Conservation (phyloP, 495 filamentous ascomycete genomes). For the Podospora anserina region DNA sequence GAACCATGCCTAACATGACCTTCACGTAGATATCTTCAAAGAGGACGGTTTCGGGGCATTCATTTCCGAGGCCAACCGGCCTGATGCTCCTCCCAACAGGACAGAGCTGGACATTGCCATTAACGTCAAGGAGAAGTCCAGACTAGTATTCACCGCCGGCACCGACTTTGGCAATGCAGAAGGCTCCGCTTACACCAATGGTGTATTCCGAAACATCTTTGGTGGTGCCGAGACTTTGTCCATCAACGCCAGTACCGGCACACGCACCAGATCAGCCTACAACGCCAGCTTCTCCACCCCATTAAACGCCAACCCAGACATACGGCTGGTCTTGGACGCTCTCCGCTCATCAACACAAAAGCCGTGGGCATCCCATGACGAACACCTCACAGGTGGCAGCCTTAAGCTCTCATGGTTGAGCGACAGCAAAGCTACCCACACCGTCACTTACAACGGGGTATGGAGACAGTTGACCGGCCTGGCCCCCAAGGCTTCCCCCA, state of each 20-base stretch:
- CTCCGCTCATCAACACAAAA: conserved; percentile 80
- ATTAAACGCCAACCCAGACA: conserved; percentile 72
- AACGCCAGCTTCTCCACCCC: conserved; percentile 79
- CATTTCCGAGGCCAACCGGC: conserved; percentile 59
- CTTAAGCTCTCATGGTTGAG: conserved; percentile 71
- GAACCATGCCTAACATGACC: conserved; percentile 5
- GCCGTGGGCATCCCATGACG: conserved; percentile 88
- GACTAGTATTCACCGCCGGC: conserved; percentile 80
- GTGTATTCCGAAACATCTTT: conserved; percentile 84
- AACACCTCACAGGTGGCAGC: conserved; percentile 76
- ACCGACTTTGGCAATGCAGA: conserved; percentile 90
- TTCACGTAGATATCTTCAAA: conserved; percentile 74
- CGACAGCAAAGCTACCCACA: conserved; percentile 60
- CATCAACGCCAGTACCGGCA: conserved; percentile 80
- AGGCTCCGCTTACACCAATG: conserved; percentile 83
- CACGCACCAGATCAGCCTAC: conserved; percentile 84
- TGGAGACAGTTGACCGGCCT: conserved; percentile 89
- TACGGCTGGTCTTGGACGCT: conserved; percentile 69
- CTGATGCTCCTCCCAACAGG: conserved; percentile 53
- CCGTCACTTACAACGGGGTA: conserved; percentile 71
- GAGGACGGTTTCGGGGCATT: conserved; percentile 75
- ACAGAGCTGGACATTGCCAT: conserved; percentile 78
- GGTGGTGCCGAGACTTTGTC: conserved; percentile 86
- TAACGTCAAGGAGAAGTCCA: conserved; percentile 70
- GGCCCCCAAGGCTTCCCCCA: conserved; percentile 67